Evolutionary conservation across 192 early-diverging fungal genomes (phyloP), one percentile per base, ranked within the genome.

Genomic region (Obelidium mucronatum): DNA sequence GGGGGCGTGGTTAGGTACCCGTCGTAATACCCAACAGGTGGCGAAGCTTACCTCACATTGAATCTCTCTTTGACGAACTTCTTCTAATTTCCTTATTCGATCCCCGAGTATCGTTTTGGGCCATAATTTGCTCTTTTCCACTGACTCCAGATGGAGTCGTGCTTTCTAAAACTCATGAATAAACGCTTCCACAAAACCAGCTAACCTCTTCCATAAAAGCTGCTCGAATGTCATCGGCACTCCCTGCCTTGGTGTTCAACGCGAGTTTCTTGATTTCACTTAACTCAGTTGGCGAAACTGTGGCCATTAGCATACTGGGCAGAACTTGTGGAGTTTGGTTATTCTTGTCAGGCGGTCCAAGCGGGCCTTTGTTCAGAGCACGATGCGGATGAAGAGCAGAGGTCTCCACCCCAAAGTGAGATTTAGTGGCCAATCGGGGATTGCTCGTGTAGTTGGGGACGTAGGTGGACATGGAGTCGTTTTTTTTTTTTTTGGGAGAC

Each of bases 81-180:
- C n/a, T n/a, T 55, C n/a, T 4, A 72, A 31, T 19, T 11, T 26
- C 15, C 33, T 22, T 33, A 55, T 55, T 8, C 69, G 52, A 8
- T 72, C 69, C 11, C 69, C 69, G 0, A 72, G n/a, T 35, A 72
- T 55, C 4, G 69, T 72, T 22, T 51, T 51, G 22, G 52, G 69
- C 69, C 69, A 72, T 0, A 39, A 8, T n/a, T 59, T 59, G 39
- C 69, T 59, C 54, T 72, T 72, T 58, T 72, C 56, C 8, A 55
- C 39, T 0, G 69, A 72, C 31, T 72, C 54, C 13, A 22, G 2
- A 37, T 72, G 69, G 4, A 72, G 55, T 22, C 35, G 33, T 30
- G 13, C 48, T 40, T 72, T 72, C 69, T 72, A n/a, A 3, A 36
- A 15, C 28, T 28, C 55, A 52, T n/a, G 15, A 52, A 52, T 0